Conservation (phyloP, 805 yeast species). For the Starmerella sp. region DNA sequence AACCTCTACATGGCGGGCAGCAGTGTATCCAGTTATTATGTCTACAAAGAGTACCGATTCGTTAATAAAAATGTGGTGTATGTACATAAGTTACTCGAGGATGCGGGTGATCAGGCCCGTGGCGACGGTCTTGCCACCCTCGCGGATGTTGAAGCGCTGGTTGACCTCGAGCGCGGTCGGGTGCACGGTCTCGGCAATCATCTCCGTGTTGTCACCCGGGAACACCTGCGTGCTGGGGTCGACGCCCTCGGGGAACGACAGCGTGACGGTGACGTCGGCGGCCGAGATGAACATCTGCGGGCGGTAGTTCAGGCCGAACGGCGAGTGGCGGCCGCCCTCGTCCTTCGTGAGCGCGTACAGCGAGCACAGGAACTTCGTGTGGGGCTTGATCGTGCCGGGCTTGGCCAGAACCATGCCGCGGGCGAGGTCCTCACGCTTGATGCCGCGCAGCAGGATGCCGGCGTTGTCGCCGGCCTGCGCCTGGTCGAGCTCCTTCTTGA, state of each 20-base stretch:
- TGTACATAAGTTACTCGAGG: slow-evolving; percentile 39
- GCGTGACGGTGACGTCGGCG: slow-evolving; percentile 82
- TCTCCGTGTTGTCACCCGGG: slow-evolving; percentile 98
- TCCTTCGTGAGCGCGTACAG: slow-evolving; percentile 86
- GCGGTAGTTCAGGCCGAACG: slow-evolving; percentile 93
- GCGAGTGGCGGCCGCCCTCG: slow-evolving; percentile 99
- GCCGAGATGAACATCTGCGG: slow-evolving; percentile 97
- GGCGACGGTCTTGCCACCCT: slow-evolving; percentile 98
- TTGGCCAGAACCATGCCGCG: slow-evolving; percentile 97
- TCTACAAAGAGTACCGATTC: background rate
- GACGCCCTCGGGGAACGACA: slow-evolving; percentile 76
- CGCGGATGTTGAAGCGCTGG: slow-evolving; percentile 98
- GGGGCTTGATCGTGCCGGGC: slow-evolving; percentile 84
- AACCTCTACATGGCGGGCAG: no score
- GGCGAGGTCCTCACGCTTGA: slow-evolving; percentile 90
- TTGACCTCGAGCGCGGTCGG: slow-evolving; percentile 93
- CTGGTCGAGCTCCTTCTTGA: slow-evolving; percentile 93
- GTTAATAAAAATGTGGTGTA: background rate
- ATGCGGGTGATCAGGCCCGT: slow-evolving; percentile 95
- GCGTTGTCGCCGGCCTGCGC: slow-evolving; percentile 99
- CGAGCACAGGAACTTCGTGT: slow-evolving; percentile 87
- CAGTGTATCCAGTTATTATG: background rate
- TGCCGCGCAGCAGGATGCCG: slow-evolving; percentile 94
- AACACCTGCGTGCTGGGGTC: slow-evolving; percentile 84
- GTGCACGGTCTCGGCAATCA: slow-evolving; percentile 79